Percentiles rank a stretch among this genome's conserved stretches.
Conservation (phyloP, 306 rosid species). For the Castanea sativa region DNA sequence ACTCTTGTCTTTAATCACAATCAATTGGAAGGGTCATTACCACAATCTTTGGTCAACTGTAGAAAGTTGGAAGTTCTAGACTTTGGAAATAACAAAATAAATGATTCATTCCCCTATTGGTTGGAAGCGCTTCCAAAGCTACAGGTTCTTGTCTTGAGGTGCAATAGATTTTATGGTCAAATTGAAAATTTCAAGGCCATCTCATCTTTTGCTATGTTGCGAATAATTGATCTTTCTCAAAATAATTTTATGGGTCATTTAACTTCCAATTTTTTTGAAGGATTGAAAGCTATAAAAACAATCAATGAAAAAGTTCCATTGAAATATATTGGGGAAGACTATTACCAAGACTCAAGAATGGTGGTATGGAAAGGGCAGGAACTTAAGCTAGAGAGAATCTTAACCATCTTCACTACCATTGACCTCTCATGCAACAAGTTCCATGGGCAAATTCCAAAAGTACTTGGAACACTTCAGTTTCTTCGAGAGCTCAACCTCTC, state of each 20-base stretch:
- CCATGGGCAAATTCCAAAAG: too few species aligned
- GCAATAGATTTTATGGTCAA: slow-evolving; percentile 34
- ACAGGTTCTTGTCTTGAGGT: slow-evolving; percentile 31
- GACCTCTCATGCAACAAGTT: too few species aligned
- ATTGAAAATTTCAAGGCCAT: slow-evolving; percentile 1
- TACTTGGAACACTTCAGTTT: too few species aligned
- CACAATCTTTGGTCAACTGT: slow-evolving; percentile 18
- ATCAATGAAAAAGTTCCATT: too few species aligned
- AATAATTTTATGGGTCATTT: slow-evolving; percentile 17
- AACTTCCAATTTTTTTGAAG: too few species aligned
- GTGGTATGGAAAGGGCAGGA: too few species aligned
- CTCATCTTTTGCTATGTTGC: slow-evolving; percentile 13
- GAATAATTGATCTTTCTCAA: slow-evolving; percentile 32
- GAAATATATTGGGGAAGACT: too few species aligned
- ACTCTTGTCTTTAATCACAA: slow-evolving; percentile 28
- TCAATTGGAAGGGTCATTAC: slow-evolving; percentile 31
- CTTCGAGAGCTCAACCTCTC: too few species aligned
- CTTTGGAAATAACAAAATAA: slow-evolving; percentile 33
- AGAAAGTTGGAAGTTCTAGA: slow-evolving; percentile 17
- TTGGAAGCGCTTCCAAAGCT: slow-evolving; percentile 23
- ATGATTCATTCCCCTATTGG: slow-evolving; percentile 34
- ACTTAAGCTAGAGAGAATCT: too few species aligned
- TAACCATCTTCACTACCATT: too few species aligned
- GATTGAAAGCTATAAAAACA: too few species aligned
- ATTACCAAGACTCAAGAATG: too few species aligned